Conservation (phyloP, 257 asterid genomes). For the Penstemon eatonii region DNA sequence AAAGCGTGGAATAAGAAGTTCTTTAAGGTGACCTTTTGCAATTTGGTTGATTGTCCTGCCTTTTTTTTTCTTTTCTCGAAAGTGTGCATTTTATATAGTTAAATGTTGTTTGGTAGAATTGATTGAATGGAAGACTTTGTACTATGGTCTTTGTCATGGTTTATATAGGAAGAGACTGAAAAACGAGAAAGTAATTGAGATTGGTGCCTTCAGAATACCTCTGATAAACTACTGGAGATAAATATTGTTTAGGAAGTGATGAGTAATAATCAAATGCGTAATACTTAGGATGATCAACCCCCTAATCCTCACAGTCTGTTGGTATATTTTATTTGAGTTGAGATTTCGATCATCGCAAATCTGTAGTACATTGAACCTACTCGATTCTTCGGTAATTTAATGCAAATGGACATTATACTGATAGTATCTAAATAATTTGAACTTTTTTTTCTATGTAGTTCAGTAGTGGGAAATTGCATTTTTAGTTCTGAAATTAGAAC, state of each 20-base stretch:
- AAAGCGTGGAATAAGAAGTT: slow-evolving; percentile 69
- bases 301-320: not conserved
- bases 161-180: not conserved
- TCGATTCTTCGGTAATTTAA: not conserved
- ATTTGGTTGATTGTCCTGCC: slow-evolving; percentile 10
- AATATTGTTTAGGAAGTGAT: too few species aligned
- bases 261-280: too few species aligned
- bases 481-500: too few species aligned
- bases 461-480: too few species aligned
- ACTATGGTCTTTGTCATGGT: slow-evolving; percentile 19
- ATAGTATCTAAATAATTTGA: not conserved
- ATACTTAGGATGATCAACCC: too few species aligned
- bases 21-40: slow-evolving; percentile 61
- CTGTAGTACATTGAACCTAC: not conserved
- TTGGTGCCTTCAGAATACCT: slow-evolving; percentile 1
- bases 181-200: not conserved
- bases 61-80: slow-evolving; percentile 5
- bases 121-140: not conserved
- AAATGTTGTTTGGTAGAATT: not conserved
- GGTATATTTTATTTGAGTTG: not conserved
- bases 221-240: not conserved
- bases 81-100: slow-evolving; percentile 1
- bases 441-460: not conserved
- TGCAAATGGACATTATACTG: not conserved
- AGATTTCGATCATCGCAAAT: not conserved